These are phyloP conservation scores for Colletotrichum abscissum DNA, from an alignment of 2,329 filamentous ascomycete genomes.

Conservation along the genomic window DNA sequence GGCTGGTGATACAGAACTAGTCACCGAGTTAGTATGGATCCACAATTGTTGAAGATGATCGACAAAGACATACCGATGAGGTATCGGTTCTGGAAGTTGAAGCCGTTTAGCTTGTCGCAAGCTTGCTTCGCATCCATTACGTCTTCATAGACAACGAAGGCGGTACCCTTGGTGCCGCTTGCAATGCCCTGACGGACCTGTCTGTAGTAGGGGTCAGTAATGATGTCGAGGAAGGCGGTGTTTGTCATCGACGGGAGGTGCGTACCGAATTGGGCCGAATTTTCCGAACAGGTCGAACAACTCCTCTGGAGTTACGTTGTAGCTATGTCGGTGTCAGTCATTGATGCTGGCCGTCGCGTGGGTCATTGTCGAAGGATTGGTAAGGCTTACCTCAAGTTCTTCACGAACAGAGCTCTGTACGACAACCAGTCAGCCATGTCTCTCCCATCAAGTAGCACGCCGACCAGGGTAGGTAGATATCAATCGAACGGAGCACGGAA, in stretches of 20 bases:
- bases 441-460: conserved; percentile 9
- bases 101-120: conserved; percentile 99
- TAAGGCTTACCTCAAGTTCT: conserved; percentile 90
- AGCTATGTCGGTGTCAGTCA: conserved; percentile 66
- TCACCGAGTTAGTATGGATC: conserved; percentile 18
- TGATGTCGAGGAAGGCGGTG: conserved; percentile 4
- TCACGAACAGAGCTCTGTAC: conserved; percentile 96
- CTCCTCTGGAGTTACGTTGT: conserved; percentile 98
- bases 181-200: conserved; percentile 99
- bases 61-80: conserved; percentile 81
- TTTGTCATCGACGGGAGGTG: conserved; percentile 34
- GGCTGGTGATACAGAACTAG: conserved; percentile 73
- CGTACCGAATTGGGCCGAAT: conserved; percentile 93
- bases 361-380: conserved; percentile 62
- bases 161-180: conserved; percentile 96
- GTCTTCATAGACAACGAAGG: conserved; percentile 99
- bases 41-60: conserved; percentile 21
- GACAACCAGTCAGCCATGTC: conserved; percentile 45
- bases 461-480: neutral
- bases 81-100: conserved; percentile 99
- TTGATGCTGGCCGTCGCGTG: conserved; percentile 24
- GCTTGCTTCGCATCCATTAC: conserved; percentile 98
- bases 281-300: conserved; percentile 99
- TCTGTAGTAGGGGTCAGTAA: conserved; percentile 58
- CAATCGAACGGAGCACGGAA: neutral